Percentiles rank a stretch among this genome's conserved stretches.
Evolutionary conservation across 2,329 filamentous ascomycete genomes (phyloP).

Genomic region (Pleomassaria siparia): DNA sequence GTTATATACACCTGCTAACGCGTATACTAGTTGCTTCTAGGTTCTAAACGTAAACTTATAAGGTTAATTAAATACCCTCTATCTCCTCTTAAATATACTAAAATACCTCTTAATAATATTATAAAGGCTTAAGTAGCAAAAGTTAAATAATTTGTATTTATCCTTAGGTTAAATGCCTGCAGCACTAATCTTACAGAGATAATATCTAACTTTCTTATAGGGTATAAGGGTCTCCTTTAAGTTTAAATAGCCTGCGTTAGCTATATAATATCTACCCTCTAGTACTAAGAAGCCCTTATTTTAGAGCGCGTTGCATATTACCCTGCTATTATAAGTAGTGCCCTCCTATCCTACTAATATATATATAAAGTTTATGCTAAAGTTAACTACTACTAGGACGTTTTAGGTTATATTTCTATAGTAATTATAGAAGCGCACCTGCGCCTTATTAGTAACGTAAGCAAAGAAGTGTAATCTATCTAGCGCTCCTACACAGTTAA

Average conservation of each 20-base stretch:
- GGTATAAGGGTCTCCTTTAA: not conserved
- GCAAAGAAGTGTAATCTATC: constrained; percentile 1
- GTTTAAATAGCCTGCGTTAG: constrained; percentile 3
- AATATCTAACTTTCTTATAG: not conserved
- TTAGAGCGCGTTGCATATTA: not conserved
- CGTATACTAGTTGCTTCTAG: not conserved
- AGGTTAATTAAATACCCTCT: not conserved
- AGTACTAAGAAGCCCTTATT: not conserved
- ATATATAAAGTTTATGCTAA: constrained; percentile 6
- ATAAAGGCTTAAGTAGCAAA: not conserved
- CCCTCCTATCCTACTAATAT: constrained; percentile 4
- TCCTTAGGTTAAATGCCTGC: not conserved
- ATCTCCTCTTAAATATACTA: constrained; percentile 4
- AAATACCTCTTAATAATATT: constrained; percentile 3
- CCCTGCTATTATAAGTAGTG: not conserved
- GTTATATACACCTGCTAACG: constrained; percentile 1
- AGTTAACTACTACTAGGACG: constrained; percentile 3
- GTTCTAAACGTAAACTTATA: constrained; percentile 2
- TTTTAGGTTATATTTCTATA: constrained; percentile 1
- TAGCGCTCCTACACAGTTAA: constrained; percentile 1
- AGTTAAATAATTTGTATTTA: constrained; percentile 5
- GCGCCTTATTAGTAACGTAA: not conserved
- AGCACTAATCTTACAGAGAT: not conserved
- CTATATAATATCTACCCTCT: too few species aligned
- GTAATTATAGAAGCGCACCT: not conserved